Evolutionary conservation across 2,329 filamentous ascomycete genomes (phyloP), one percentile per base, ranked within the genome.

Genomic region (Mycosphaerella arachidis): DNA sequence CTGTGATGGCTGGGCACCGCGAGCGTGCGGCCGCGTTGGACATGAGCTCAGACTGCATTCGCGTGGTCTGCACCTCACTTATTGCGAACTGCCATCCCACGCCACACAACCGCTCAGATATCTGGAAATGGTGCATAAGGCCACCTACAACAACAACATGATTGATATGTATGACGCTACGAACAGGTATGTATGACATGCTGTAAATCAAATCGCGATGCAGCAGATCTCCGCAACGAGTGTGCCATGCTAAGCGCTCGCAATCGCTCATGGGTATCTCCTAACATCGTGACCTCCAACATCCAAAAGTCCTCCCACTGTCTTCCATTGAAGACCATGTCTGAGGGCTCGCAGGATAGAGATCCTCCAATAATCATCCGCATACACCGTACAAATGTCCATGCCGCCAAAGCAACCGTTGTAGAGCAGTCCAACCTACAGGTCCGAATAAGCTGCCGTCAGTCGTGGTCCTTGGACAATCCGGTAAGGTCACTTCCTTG

Each of bases 401-500:
- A 43, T 13, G 18, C 13, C n/a, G 13, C 13, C 40, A 18, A 5
- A 43, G 35, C 40, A 18, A 8, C 18, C 3, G n/a, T n/a, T n/a
- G 40, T 16, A 18, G 18, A 18, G n/a, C 18, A n/a, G n/a, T 18
- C n/a, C 40, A n/a, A 43, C 13, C 7, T 18, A 16, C 4, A 43
- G 40, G 18, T 43, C 40, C 40, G 40, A 43, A 43, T n/a, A n/a
- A n/a, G 13, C 13, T 43, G 40, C 18, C 40, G 40, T 43, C 40
- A 43, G n/a, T 43, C 40, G 40, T 43, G 4, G 18, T n/a, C 40
- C 40, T 8, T 18, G 40, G 20, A 24, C 46, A 20, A 18, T 4
- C 20, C 5, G 16, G 33, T 13, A 13, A 37, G 1, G 33, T 63
- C 58, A 65, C 52, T 61, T 57, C 52, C 46, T 63, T 16, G 31